These are phyloP conservation scores for Hirsutella minnesotensis DNA, from an alignment of 2,329 filamentous ascomycete genomes.

Conservation along the genomic window DNA sequence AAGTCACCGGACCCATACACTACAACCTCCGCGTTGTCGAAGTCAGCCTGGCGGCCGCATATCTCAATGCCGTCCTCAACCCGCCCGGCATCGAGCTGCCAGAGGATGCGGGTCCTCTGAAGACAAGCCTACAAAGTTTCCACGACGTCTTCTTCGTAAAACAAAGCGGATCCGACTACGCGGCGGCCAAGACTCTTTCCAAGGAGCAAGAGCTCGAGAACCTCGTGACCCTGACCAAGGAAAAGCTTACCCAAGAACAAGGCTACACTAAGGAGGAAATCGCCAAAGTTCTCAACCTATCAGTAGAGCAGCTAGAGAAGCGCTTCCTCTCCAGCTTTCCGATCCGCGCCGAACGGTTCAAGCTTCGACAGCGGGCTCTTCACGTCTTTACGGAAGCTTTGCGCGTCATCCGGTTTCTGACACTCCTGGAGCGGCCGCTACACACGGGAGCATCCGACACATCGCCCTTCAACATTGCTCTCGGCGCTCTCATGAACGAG, in stretches of 20 bases:
- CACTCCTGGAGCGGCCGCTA: conserved; percentile 51
- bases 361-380: conserved; percentile 72
- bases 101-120: conserved; percentile 69
- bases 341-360: conserved; percentile 77
- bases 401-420: conserved; percentile 74
- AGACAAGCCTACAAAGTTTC: conserved; percentile 74
- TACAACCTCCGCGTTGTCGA: conserved; percentile 97
- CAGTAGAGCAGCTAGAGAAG: conserved; percentile 58
- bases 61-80: conserved; percentile 47
- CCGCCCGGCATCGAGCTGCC: conserved; percentile 50
- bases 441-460: conserved; percentile 36
- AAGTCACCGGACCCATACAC: conserved; percentile 82
- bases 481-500: conserved; percentile 78
- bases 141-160: conserved; percentile 67
- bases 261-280: conserved; percentile 87
- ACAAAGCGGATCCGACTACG: conserved; percentile 23
- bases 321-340: conserved; percentile 82
- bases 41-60: conserved; percentile 74
- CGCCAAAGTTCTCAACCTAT: conserved; percentile 55
- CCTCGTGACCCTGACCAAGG: conserved; percentile 56
- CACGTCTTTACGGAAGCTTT: conserved; percentile 88
- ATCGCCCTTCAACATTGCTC: conserved; percentile 47
- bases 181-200: conserved; percentile 29
- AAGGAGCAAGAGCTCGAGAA: conserved; percentile 59
- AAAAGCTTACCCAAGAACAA: conserved; percentile 63